phyloP scores from a whole-genome alignment of 805 yeast genomes.

The Torulaspora quercuum region DNA sequence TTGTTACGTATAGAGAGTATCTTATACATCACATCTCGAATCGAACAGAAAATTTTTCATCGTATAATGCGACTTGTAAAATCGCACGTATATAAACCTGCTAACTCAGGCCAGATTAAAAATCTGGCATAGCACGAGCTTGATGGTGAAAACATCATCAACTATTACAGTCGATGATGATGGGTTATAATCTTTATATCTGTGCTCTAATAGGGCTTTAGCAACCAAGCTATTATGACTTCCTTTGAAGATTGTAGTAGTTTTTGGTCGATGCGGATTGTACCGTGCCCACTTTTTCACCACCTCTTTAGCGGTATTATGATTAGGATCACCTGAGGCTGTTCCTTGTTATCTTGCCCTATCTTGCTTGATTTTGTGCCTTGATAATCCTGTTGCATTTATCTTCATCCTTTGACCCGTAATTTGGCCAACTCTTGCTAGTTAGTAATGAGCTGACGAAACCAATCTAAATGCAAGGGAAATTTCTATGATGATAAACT shows the following conservation, averaged over 20 bases:
- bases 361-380: too few species aligned
- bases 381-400: too few species aligned
- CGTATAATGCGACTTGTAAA: constrained; percentile 9
- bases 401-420: too few species aligned
- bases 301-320: constrained; percentile 46
- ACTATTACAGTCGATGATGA: constrained; percentile 59
- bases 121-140: not conserved
- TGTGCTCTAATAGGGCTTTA: constrained; percentile 8
- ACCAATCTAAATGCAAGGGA: too few species aligned
- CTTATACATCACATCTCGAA: too few species aligned
- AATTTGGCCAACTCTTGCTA: too few species aligned
- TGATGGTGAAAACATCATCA: constrained; percentile 45
- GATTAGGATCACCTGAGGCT: constrained; percentile 35
- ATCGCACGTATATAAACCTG: too few species aligned
- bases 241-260: constrained; percentile 2
- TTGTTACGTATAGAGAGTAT: too few species aligned
- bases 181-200: constrained; percentile 18
- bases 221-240: constrained; percentile 2
- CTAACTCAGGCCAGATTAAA: too few species aligned
- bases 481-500: too few species aligned
- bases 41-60: constrained; percentile 13
- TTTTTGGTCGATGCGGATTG: constrained; percentile 49
- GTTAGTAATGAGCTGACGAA: too few species aligned
- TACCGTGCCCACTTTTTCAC: constrained; percentile 50
- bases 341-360: constrained; percentile 15